Evolutionary conservation across 2,329 filamentous ascomycete species (phyloP), one percentile per base, ranked within the genome.

Genomic region (Exophiala aquamarina): DNA sequence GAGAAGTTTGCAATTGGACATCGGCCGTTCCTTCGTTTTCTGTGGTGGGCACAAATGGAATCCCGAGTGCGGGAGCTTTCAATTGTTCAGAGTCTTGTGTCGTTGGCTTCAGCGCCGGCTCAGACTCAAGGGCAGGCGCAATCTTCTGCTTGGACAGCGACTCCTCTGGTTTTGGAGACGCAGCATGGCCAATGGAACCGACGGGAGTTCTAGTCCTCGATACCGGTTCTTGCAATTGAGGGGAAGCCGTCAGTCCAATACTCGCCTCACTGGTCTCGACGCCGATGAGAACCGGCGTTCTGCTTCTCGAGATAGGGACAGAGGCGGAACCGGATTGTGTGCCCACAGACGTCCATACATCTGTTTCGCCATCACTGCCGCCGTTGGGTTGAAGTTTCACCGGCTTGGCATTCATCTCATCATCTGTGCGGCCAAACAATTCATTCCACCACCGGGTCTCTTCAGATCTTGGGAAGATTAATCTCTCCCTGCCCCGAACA

Each of bases 371-470:
- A 19, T 54, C 49, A 28, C 37, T 38, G n/a, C 19, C 26, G 33
- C 50, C 50, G 38, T 51, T 54, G 29, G 36, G 15, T 18, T 44
- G 41, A 31, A 33, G 6, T 36, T 47, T 43, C 9, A 36, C 8
- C 11, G 44, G 40, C 23, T 46, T 54, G 28, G 44, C 47, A 42
- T 98, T 98, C 92, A 98, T 97, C 65, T 98, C 93, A 44, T 86
- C 82, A 58, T 96, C 89, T 2, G 84, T 84, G 23, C 91, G 81
- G 37, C 89, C 89, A 68, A 96, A 98, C 1, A 86, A 71, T 61
- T 93, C 87, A 56, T 85, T 78, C 93, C 93, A 98, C 93, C 93
- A 98, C 50, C 89, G 80, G n/a, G 93, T 80, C 52, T 94, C 85
- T 10, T 80, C 79, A 1, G 86, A 72, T 3, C 79, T 77, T 0